Evolutionary conservation across 2,329 filamentous ascomycete species (phyloP), one percentile per base, ranked within the genome.

Genomic region (Colletotrichum navitas): DNA sequence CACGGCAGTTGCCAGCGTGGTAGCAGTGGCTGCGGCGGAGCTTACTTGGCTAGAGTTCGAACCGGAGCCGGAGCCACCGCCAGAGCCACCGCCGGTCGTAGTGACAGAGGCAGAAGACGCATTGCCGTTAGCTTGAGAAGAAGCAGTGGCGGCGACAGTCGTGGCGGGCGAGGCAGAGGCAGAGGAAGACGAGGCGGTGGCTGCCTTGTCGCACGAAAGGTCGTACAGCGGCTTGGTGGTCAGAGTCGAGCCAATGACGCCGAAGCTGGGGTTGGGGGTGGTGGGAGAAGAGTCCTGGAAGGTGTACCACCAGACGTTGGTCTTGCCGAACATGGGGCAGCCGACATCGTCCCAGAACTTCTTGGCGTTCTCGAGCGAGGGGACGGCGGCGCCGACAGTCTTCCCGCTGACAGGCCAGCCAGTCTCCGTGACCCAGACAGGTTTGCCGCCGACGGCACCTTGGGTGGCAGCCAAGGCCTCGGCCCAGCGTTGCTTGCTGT

Each of bases 401-500:
- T 88, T 83, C 67, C 94, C 94, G 76, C 86, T 90, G 64, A 94
- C 90, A 60, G 94, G 94, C 90, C 93, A 96, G 74, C 94, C 94
- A 21, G 94, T 96, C 87, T 97, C 94, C 36, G 94, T 96, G 74
- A 97, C 88, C 93, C 93, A 96, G 76, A 97, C 88, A 24, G 88
- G 85, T 86, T 94, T 95, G 78, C 88, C 89, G 45, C 86, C 84
- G 45, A 89, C 86, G 55, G 85, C 90, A 21, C 79, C 81, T 73
- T 87, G 81, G 43, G 92, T 93, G 71, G 87, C 85, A 61, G 85
- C 82, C 49, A 92, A 85, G 21, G 93, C 91, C 18, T 87, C 85
- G 78, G 91, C 85, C 85, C 97, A 96, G 62, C 94, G 88, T 24
- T 80, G 76, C 77, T 89, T 88, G 76, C 87, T 91, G 74, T 90